phyloP scores from a whole-genome alignment of 2,329 filamentous ascomycete species.

The Alternaria rosae region DNA sequence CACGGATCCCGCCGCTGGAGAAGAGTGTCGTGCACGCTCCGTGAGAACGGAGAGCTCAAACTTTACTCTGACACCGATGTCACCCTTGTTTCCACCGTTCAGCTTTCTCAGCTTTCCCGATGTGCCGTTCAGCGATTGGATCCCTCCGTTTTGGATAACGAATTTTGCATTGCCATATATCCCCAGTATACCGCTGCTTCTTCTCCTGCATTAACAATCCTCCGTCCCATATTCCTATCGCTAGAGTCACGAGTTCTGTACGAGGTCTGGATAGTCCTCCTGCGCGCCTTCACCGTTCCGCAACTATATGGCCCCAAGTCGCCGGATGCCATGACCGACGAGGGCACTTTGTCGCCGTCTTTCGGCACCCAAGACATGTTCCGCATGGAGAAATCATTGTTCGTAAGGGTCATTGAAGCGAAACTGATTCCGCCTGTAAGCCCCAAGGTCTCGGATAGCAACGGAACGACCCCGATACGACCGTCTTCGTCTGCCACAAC shows the following conservation, averaged over 20 bases:
- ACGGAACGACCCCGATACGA: constrained; percentile 29
- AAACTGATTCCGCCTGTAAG: constrained; percentile 57
- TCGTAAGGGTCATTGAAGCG: constrained; percentile 68
- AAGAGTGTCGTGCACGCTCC: constrained; percentile 87
- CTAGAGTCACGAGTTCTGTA: constrained; percentile 89
- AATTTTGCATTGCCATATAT: constrained; percentile 94
- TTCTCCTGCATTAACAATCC: constrained; percentile 75
- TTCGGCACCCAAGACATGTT: constrained; percentile 66
- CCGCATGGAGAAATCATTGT: constrained; percentile 68
- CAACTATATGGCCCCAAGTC: constrained; percentile 81
- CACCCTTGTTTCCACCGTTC: constrained; percentile 79
- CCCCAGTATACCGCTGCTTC: constrained; percentile 84
- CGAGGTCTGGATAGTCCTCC: constrained; percentile 94
- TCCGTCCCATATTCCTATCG: constrained; percentile 88
- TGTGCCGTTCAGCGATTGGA: constrained; percentile 91
- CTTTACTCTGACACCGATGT: constrained; percentile 87
- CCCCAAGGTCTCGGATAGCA: constrained; percentile 44
- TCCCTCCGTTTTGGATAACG: constrained; percentile 86
- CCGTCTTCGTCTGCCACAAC: constrained; percentile 42
- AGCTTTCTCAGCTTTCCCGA: constrained; percentile 85
- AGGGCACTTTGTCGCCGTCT: constrained; percentile 45
- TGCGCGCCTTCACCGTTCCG: constrained; percentile 90
- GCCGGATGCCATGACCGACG: constrained; percentile 53
- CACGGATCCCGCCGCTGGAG: constrained; percentile 75
- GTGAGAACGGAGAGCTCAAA: constrained; percentile 94